A percentile compares a stretch with the other conserved stretches of the same genome.
These are phyloP conservation scores for Chaetomiaceae sp. DNA, from an alignment of 2,329 filamentous ascomycete species.

Conservation along the genomic window DNA sequence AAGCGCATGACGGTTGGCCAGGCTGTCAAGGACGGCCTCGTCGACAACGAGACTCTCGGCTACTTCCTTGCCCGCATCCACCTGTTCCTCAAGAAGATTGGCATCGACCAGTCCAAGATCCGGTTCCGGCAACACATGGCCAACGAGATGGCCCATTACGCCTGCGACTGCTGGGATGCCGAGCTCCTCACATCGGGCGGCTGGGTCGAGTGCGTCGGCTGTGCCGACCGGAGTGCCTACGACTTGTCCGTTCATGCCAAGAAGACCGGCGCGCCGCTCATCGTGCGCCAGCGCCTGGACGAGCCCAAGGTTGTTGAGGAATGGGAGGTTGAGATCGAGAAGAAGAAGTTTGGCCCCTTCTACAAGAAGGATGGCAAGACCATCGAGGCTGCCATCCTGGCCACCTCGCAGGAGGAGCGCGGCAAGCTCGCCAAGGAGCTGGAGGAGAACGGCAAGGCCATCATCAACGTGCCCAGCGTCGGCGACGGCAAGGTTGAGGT, in stretches of 20 bases:
- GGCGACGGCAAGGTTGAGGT: conserved; percentile 72
- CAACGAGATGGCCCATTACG: conserved; percentile 79
- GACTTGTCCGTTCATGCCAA: conserved; percentile 90
- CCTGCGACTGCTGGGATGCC: conserved; percentile 95
- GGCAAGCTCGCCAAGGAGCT: conserved; percentile 75
- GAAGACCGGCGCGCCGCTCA: conserved; percentile 79
- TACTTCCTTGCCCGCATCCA: conserved; percentile 96
- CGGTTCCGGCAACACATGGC: conserved; percentile 96
- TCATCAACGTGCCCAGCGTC: conserved; percentile 65
- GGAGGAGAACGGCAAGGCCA: conserved; percentile 66
- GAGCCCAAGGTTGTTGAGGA: conserved; percentile 78
- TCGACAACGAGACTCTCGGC: conserved; percentile 96
- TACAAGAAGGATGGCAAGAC: conserved; percentile 93
- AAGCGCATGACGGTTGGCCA: conserved; percentile 74
- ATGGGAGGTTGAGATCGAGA: conserved; percentile 82
- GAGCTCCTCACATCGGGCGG: conserved; percentile 88
- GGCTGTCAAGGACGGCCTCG: conserved; percentile 74
- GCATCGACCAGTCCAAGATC: conserved; percentile 80
- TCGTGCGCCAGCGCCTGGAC: conserved; percentile 76
- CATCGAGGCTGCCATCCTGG: conserved; percentile 73
- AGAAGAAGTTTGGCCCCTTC: conserved; percentile 90
- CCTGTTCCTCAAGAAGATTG: conserved; percentile 82
- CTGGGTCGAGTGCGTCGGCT: conserved; percentile 98
- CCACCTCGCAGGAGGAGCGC: conserved; percentile 72
- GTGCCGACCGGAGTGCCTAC: conserved; percentile 87